Evolutionary conservation across 345 rosid species (phyloP).

Genomic region (Eucalyptus victrix): DNA sequence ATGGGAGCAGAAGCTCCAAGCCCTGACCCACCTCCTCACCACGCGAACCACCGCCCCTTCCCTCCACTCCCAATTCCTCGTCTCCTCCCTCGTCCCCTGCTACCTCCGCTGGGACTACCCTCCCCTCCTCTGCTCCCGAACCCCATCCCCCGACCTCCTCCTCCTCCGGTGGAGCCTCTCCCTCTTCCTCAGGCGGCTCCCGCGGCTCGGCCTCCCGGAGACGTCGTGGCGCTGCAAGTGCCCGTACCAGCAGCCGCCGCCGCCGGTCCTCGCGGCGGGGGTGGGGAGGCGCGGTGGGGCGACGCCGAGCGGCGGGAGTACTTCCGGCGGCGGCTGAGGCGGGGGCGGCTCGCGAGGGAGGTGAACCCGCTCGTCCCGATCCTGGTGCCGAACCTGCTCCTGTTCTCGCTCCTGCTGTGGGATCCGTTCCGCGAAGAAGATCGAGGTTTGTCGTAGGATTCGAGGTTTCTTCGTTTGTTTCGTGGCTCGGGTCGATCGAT

Average conservation of each 20-base stretch:
- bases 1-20: constrained; percentile 27
- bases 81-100: constrained; percentile 38
- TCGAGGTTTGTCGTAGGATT: neutral
- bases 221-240: constrained; percentile 75
- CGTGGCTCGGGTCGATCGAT: neutral
- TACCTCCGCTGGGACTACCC: constrained; percentile 74
- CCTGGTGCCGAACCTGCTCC: constrained; percentile 43
- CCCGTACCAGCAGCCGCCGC: constrained; percentile 74
- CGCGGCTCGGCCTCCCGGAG: constrained; percentile 34
- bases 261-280: constrained; percentile 50
- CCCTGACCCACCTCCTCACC: constrained; percentile 47
- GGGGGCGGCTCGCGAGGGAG: constrained; percentile 21
- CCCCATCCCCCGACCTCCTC: constrained; percentile 4
- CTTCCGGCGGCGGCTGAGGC: constrained; percentile 41
- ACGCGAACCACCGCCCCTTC: constrained; percentile 32
- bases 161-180: constrained; percentile 37
- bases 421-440: constrained; percentile 22
- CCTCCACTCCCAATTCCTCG: constrained; percentile 42
- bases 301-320: constrained; percentile 39
- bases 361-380: constrained; percentile 47
- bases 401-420: constrained; percentile 45
- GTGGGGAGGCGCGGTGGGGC: constrained; percentile 67
- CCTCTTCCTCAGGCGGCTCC: constrained; percentile 39
- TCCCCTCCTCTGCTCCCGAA: constrained; percentile 24
- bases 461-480: neutral